A percentile compares a stretch with the other conserved stretches of the same genome.
Conservation (phyloP, 306 rosid genomes). For the Hylodesmum podocarpum region DNA sequence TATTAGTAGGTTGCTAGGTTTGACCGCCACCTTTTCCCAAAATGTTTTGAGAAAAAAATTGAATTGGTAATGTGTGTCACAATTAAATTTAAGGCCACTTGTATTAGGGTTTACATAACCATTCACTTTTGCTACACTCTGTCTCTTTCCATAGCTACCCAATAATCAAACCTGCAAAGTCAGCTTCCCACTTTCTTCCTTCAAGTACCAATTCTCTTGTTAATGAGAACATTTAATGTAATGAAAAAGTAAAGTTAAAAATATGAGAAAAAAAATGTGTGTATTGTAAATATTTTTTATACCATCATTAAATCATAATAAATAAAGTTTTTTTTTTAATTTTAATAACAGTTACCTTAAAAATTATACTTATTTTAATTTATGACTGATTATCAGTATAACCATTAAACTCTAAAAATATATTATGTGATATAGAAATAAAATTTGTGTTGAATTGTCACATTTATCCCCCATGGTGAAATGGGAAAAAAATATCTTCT, state of each 20-base stretch:
- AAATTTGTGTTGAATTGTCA: neutral
- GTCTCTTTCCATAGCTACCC: constrained; percentile 3
- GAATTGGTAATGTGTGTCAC: neutral
- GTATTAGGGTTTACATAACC: neutral
- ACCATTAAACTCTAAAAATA: too few relatives aligned
- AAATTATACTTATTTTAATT: too few relatives aligned
- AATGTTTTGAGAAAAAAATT: too few relatives aligned
- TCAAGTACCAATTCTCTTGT: neutral
- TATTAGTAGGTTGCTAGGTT: neutral
- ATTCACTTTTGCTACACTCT: neutral
- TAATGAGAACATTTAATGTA: too few relatives aligned
- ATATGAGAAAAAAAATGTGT: too few relatives aligned
- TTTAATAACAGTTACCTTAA: too few relatives aligned
- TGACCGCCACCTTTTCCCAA: neutral
- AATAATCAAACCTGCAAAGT: neutral
- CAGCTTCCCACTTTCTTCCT: constrained; percentile 7
- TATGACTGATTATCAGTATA: too few relatives aligned
- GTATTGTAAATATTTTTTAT: too few relatives aligned
- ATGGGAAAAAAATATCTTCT: neutral
- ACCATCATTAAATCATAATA: too few relatives aligned
- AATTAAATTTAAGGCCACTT: neutral
- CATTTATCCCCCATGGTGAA: neutral
- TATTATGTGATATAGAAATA: neutral
- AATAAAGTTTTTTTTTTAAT: too few relatives aligned
- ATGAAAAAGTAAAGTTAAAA: too few relatives aligned